Percentiles rank a stretch among this genome's conserved stretches.
These are phyloP conservation scores for Fagus crenata DNA, from an alignment of 306 rosid genomes.

Conservation along the genomic window DNA sequence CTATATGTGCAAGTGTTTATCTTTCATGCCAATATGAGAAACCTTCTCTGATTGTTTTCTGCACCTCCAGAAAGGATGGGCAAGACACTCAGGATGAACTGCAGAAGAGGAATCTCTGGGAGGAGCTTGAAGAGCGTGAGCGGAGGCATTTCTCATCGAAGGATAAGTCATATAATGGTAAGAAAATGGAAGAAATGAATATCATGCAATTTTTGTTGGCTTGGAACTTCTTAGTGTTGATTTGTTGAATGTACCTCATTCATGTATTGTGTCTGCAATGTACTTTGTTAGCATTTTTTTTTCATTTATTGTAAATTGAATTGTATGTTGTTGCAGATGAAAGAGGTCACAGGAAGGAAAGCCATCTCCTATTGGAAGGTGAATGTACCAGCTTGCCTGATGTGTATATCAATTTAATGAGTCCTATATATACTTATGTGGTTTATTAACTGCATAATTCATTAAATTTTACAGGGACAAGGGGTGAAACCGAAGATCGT, in stretches of 20 bases:
- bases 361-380: slow-evolving; percentile 83
- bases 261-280: neutral
- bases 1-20: neutral
- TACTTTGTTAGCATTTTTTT: neutral
- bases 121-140: slow-evolving; percentile 89
- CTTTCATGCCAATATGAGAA: neutral
- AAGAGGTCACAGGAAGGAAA: slow-evolving; percentile 75
- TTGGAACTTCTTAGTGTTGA: slow-evolving; percentile 1
- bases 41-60: neutral
- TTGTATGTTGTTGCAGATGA: slow-evolving; percentile 65
- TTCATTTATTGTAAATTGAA: slow-evolving; percentile 4
- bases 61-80: slow-evolving; percentile 68
- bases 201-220: neutral
- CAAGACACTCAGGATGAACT: slow-evolving; percentile 88
- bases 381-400: slow-evolving; percentile 11
- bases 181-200: neutral
- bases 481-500: slow-evolving; percentile 77
- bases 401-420: slow-evolving; percentile 11
- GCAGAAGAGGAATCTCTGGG: slow-evolving; percentile 81
- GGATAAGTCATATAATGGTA: slow-evolving; percentile 75
- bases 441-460: neutral
- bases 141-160: slow-evolving; percentile 89
- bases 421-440: neutral
- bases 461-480: slow-evolving; percentile 51
- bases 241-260: neutral